A percentile compares a stretch with the other conserved stretches of the same genome.
Evolutionary conservation across 2,329 filamentous ascomycete species (phyloP).

Genomic region (Pseudocercospora macadamiae): DNA sequence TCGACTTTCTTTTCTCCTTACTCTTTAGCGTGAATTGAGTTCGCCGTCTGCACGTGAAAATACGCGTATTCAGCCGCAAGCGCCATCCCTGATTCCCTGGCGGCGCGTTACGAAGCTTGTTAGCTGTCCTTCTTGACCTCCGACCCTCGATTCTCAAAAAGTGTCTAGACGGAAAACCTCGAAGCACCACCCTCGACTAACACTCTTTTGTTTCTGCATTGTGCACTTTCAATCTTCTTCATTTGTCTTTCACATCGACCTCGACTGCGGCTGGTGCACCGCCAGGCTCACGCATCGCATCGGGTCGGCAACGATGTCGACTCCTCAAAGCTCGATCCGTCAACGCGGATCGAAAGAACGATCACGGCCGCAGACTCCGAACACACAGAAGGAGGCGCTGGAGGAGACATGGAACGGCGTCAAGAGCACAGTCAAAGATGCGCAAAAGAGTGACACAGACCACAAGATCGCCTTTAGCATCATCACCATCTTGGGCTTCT

Average conservation of each 20-base stretch:
- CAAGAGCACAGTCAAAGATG: slow-evolving; percentile 37
- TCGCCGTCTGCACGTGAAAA: no score
- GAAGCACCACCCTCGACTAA: background rate
- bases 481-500: slow-evolving; percentile 81
- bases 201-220: slow-evolving; percentile 18
- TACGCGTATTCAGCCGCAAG: no score
- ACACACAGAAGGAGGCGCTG: slow-evolving; percentile 35
- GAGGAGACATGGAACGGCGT: slow-evolving; percentile 44
- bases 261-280: slow-evolving; percentile 17
- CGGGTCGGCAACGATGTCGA: slow-evolving; percentile 12
- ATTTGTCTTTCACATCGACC: background rate
- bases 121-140: no score
- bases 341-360: slow-evolving; percentile 26
- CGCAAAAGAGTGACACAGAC: slow-evolving; percentile 66
- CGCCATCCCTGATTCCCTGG: no score
- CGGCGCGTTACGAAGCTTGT: no score
- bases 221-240: background rate
- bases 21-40: no score
- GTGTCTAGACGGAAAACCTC: no score
- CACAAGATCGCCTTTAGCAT: slow-evolving; percentile 78
- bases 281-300: background rate
- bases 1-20: no score
- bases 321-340: slow-evolving; percentile 22
- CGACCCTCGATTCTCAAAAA: no score
- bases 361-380: slow-evolving; percentile 31